Conservation (phyloP, 371 early-diverging fungal species). For the Mortierella sp. region DNA sequence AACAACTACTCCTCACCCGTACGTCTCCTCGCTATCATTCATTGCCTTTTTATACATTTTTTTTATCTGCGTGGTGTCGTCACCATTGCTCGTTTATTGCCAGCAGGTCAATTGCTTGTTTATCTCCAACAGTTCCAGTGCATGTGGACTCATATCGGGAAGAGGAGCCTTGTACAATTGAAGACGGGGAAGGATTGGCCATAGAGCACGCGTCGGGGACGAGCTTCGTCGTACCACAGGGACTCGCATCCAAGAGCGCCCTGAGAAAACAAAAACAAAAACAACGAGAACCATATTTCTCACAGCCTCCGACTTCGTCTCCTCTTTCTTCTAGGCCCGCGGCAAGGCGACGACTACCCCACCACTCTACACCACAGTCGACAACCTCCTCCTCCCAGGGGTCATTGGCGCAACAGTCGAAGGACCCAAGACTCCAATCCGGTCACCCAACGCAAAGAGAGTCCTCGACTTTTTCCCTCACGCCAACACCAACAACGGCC, state of each 20-base stretch:
- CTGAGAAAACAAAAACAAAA: background rate
- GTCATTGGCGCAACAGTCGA: constrained; percentile 49
- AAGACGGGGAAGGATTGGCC: background rate
- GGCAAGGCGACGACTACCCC: constrained; percentile 10
- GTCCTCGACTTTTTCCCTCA: background rate
- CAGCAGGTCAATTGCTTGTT: background rate
- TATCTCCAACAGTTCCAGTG: background rate
- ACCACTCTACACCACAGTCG: constrained; percentile 25
- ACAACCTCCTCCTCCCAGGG: constrained; percentile 41
- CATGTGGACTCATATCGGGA: background rate
- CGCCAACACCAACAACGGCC: background rate
- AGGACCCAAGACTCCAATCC: constrained; percentile 47
- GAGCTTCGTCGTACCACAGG: background rate
- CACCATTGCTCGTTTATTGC: background rate
- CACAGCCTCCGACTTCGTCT: background rate
- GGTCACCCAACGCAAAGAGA: constrained; percentile 20
- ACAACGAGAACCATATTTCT: background rate
- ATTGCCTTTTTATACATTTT: background rate
- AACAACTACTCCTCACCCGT: constrained; percentile 11
- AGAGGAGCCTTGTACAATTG: background rate
- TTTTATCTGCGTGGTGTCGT: background rate
- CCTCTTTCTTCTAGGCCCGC: constrained; percentile 8
- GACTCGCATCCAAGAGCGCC: background rate
- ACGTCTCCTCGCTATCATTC: background rate
- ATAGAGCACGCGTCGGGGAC: background rate